Percentiles rank a stretch among this genome's conserved stretches.
These are phyloP conservation scores for Penicillium hesseltinei DNA, from an alignment of 2,329 filamentous ascomycete species.

Conservation along the genomic window DNA sequence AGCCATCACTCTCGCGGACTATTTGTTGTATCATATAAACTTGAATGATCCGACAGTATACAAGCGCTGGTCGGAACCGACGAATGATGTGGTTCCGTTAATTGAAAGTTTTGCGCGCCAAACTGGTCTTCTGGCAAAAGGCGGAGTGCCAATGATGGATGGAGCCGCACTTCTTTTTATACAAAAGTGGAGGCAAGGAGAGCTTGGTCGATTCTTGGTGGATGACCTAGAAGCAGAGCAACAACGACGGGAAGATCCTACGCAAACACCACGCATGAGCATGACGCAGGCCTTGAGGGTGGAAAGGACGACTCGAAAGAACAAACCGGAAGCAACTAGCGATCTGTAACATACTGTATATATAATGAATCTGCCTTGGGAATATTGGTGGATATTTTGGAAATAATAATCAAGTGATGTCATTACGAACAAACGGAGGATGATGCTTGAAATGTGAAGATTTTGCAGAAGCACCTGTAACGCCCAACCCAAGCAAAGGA, in stretches of 20 bases:
- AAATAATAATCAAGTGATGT: constrained; percentile 9
- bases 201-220: constrained; percentile 72
- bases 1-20: constrained; percentile 78
- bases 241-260: constrained; percentile 48
- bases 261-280: constrained; percentile 38
- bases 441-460: constrained; percentile 21
- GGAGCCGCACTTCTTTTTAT: constrained; percentile 77
- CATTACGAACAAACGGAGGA: constrained; percentile 15
- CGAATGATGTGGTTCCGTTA: constrained; percentile 77
- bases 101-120: constrained; percentile 68
- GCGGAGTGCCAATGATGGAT: constrained; percentile 68
- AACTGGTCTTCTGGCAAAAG: constrained; percentile 72
- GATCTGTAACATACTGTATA: constrained; percentile 26
- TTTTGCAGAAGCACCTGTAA: constrained; percentile 24
- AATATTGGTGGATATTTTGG: background rate
- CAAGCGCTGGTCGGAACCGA: constrained; percentile 63
- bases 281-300: constrained; percentile 45
- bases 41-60: constrained; percentile 62
- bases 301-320: constrained; percentile 35
- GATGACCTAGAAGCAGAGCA: constrained; percentile 68
- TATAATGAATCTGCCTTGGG: constrained; percentile 9
- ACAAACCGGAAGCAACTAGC: constrained; percentile 24
- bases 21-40: constrained; percentile 84
- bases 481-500: constrained; percentile 19
- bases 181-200: constrained; percentile 75